phyloP scores from a whole-genome alignment of 106 monocot species.

The Dendrobium officinale region DNA sequence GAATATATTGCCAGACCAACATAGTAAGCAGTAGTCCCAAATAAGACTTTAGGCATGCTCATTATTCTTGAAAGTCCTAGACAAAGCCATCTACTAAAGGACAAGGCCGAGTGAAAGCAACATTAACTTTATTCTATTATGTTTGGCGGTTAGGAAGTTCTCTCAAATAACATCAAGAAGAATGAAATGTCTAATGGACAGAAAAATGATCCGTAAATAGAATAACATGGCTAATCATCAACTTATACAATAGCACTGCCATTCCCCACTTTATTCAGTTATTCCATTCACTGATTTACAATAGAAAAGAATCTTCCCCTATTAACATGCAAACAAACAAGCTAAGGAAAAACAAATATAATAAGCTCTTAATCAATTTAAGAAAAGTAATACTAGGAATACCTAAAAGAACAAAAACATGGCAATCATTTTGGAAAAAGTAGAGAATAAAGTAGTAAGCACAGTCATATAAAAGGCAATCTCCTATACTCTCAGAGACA shows the following conservation, averaged over 20 bases:
- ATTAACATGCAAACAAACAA: neutral
- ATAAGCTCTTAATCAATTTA: slow-evolving; percentile 15
- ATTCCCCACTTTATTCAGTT: neutral
- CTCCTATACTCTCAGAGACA: neutral
- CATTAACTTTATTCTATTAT: neutral
- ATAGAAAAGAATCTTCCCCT: neutral
- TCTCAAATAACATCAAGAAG: slow-evolving; percentile 17
- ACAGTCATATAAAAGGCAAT: neutral
- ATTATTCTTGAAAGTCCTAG: neutral
- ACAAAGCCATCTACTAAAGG: slow-evolving; percentile 3
- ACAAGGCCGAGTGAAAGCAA: slow-evolving; percentile 5
- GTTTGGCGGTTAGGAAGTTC: neutral
- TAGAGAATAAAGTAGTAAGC: slow-evolving; percentile 18
- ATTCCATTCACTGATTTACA: neutral
- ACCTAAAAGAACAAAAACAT: slow-evolving; percentile 4
- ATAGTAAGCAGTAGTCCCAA: slow-evolving; percentile 5
- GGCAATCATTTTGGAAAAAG: slow-evolving; percentile 13
- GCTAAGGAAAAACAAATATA: slow-evolving; percentile 5
- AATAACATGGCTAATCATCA: slow-evolving; percentile 1
- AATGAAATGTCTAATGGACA: slow-evolving; percentile 14
- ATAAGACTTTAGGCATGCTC: slow-evolving; percentile 11
- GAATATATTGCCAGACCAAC: neutral
- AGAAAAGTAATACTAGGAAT: slow-evolving; percentile 26
- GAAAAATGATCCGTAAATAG: neutral
- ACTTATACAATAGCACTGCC: neutral